Percentiles rank a stretch among this genome's conserved stretches.
Evolutionary conservation across 1,284 basidiomycete genomes (phyloP).

Genomic region (Apiotrichum laibachii): DNA sequence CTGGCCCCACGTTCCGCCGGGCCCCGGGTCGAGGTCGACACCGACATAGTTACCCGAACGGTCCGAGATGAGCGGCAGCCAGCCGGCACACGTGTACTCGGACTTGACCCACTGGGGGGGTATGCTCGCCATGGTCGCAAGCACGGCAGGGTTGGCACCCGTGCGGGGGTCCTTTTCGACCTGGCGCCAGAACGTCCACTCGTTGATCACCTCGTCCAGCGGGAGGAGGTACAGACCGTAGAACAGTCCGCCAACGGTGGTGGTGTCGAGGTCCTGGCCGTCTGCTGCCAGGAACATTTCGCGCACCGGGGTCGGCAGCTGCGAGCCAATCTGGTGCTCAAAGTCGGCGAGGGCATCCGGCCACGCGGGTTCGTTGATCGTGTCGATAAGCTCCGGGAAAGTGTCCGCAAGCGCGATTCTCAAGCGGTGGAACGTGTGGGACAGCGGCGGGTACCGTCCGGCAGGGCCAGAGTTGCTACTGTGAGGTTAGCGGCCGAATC

Average conservation of each 20-base stretch:
- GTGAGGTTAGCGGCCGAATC: no score
- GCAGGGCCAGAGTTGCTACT: neutral
- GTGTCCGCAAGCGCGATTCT: conserved; percentile 70
- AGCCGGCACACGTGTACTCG: conserved; percentile 89
- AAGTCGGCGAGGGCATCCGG: conserved; percentile 70
- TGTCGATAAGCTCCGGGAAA: conserved; percentile 86
- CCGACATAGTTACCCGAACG: conserved; percentile 95
- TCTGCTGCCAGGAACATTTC: conserved; percentile 80
- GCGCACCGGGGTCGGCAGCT: conserved; percentile 71
- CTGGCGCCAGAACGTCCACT: conserved; percentile 91
- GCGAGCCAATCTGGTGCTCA: conserved; percentile 75
- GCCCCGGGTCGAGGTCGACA: conserved; percentile 84
- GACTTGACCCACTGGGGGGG: conserved; percentile 87
- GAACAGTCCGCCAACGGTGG: conserved; percentile 63
- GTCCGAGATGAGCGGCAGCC: conserved; percentile 93
- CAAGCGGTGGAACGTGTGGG: conserved; percentile 74
- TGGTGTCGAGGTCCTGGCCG: conserved; percentile 81
- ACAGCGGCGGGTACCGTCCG: conserved; percentile 64
- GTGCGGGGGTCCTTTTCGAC: conserved; percentile 74
- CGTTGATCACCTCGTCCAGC: conserved; percentile 82
- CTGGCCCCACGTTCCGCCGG: conserved; percentile 74
- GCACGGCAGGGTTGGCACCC: conserved; percentile 68
- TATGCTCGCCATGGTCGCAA: conserved; percentile 79
- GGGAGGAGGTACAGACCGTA: conserved; percentile 80
- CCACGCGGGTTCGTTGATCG: conserved; percentile 79